Conservation (phyloP, 164 flowering plant species). For the Vitis rupestris region DNA sequence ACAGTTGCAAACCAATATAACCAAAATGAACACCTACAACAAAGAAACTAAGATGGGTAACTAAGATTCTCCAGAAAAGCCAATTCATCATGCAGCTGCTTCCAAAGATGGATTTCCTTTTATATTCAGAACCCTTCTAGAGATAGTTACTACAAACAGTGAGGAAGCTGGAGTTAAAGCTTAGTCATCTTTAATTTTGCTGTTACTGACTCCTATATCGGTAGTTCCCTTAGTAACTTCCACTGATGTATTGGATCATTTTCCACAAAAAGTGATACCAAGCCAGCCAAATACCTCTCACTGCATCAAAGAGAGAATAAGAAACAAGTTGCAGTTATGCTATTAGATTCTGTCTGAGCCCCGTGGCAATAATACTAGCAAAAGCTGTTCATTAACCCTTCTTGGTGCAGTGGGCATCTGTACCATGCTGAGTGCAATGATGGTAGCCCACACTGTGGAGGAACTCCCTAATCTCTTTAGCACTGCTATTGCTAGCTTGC, state of each 20-base stretch:
- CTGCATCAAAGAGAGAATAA: neutral
- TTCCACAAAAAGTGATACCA: neutral
- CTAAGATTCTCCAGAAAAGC: neutral
- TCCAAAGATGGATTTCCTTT: neutral
- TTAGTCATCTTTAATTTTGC: neutral
- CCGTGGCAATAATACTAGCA: neutral
- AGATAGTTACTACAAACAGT: neutral
- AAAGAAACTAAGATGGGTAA: neutral
- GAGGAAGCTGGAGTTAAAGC: neutral
- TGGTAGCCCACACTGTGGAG: slow-evolving; percentile 69
- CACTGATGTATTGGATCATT: neutral
- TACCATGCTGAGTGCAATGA: slow-evolving; percentile 77
- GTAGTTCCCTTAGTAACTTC: neutral
- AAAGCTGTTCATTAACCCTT: slow-evolving; percentile 1
- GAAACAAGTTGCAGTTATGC: neutral
- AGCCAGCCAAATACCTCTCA: neutral
- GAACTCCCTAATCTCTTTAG: slow-evolving; percentile 77
- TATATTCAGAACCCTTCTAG: neutral
- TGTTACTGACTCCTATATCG: neutral
- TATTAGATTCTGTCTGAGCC: neutral
- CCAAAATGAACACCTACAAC: neutral
- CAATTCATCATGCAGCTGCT: neutral
- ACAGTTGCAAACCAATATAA: neutral
- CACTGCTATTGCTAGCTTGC: slow-evolving; percentile 87
- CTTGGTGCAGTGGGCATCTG: slow-evolving; percentile 97